Percentiles rank a stretch among this genome's conserved stretches.
Evolutionary conservation across 2,329 filamentous ascomycete species (phyloP).

Genomic region (Lasiodiplodia sp.): DNA sequence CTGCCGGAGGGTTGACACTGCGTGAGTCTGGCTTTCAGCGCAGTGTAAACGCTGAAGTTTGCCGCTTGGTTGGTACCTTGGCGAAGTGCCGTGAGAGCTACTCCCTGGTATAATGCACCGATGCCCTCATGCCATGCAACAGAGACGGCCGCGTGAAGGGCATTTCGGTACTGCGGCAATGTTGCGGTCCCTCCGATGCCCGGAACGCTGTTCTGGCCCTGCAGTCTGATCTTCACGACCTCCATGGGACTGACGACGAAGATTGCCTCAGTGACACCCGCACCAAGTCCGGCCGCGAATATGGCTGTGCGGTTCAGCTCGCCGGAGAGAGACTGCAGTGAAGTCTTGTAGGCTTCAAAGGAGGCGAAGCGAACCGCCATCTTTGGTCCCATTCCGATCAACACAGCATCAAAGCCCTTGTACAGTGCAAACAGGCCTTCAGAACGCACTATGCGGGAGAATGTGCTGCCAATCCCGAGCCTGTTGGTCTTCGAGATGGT

Average conservation of each 20-base stretch:
- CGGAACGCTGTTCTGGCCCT: neutral
- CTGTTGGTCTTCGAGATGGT: neutral
- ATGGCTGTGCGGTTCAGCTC: neutral
- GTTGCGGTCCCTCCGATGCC: neutral
- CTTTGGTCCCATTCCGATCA: constrained; percentile 19
- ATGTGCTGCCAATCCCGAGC: neutral
- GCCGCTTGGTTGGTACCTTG: constrained; percentile 13
- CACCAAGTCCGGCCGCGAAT: neutral
- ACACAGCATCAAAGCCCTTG: constrained; percentile 5
- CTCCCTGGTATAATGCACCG: constrained; percentile 1
- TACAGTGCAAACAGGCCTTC: constrained; percentile 5
- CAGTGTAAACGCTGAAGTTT: constrained; percentile 14
- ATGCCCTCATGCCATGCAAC: constrained; percentile 6
- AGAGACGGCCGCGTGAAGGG: neutral
- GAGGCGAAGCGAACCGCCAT: constrained; percentile 14
- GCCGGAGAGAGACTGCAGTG: neutral
- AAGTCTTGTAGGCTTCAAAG: constrained; percentile 7
- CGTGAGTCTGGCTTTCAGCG: neutral
- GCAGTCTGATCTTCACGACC: constrained; percentile 20
- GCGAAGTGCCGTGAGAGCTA: constrained; percentile 4
- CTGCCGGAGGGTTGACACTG: neutral
- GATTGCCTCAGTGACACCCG: neutral
- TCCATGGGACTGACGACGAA: constrained; percentile 16
- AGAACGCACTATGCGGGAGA: neutral
- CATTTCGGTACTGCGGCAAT: neutral